These are phyloP conservation scores for Rhizopus delemar DNA, from an alignment of 371 early-diverging fungal genomes.

Conservation along the genomic window DNA sequence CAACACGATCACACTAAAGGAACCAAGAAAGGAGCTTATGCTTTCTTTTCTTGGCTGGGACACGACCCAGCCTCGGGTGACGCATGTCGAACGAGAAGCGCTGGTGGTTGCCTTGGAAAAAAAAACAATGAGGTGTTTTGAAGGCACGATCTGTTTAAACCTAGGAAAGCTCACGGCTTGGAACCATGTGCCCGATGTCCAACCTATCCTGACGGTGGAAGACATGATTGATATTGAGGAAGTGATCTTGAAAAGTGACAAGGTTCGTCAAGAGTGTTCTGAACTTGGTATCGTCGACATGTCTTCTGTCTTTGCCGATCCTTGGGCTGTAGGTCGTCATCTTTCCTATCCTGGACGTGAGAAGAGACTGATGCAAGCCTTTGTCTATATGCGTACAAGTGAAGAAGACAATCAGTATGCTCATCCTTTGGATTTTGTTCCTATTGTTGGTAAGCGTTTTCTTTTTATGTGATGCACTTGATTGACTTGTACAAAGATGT, in stretches of 20 bases:
- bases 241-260: constrained; percentile 41
- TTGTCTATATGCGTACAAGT: constrained; percentile 57
- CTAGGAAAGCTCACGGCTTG: constrained; percentile 31
- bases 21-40: constrained; percentile 47
- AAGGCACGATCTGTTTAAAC: constrained; percentile 45
- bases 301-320: constrained; percentile 48
- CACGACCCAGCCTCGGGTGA: constrained; percentile 33
- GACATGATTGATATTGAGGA: constrained; percentile 55
- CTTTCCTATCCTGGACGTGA: constrained; percentile 42
- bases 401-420: constrained; percentile 59
- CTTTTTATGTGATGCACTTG: neutral
- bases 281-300: constrained; percentile 53
- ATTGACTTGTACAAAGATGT: constrained; percentile 27
- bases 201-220: constrained; percentile 54
- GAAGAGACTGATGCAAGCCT: constrained; percentile 51
- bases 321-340: constrained; percentile 58
- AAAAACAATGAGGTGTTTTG: constrained; percentile 40
- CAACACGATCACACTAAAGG: constrained; percentile 55
- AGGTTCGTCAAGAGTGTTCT: constrained; percentile 44
- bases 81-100: constrained; percentile 47
- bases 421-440: constrained; percentile 57
- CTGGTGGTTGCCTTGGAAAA: constrained; percentile 45
- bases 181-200: constrained; percentile 46
- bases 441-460: constrained; percentile 44
- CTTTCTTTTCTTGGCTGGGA: constrained; percentile 54